A percentile compares a stretch with the other conserved stretches of the same genome.
phyloP scores from a whole-genome alignment of 169 alveolate species.

The Cryptosporidium baileyi region DNA sequence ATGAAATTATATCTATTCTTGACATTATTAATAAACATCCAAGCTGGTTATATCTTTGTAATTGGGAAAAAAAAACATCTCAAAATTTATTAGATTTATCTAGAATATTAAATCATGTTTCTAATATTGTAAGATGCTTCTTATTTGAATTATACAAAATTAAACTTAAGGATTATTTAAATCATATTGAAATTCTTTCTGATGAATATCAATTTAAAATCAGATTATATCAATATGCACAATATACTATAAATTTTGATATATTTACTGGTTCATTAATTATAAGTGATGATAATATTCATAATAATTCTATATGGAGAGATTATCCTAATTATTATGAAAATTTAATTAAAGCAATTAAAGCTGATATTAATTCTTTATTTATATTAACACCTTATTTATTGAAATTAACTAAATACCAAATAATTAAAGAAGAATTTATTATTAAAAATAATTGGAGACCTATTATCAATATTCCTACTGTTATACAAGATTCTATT shows the following conservation, averaged over 20 bases:
- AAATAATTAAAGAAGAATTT: conserved; percentile 1
- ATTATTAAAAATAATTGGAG: neutral
- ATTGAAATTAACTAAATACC: conserved; percentile 31
- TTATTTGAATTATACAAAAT: conserved; percentile 17
- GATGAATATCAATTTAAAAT: neutral
- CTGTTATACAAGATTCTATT: conserved; percentile 10
- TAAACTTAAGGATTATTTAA: neutral
- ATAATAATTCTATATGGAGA: conserved; percentile 30
- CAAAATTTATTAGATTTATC: conserved; percentile 17
- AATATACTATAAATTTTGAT: conserved; percentile 16
- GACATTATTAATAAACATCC: neutral
- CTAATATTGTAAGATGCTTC: conserved; percentile 35
- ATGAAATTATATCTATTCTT: neutral
- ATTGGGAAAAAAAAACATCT: conserved; percentile 16
- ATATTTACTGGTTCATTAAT: conserved; percentile 41
- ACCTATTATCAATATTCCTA: neutral
- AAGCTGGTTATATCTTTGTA: conserved; percentile 43
- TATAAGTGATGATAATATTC: conserved; percentile 5
- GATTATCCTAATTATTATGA: conserved; percentile 30
- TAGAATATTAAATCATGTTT: conserved; percentile 23
- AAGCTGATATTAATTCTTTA: neutral
- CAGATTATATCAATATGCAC: neutral
- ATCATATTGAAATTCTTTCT: neutral
- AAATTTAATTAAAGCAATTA: neutral
- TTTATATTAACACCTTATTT: conserved; percentile 2